A percentile compares a stretch with the other conserved stretches of the same genome.
phyloP scores from a whole-genome alignment of 768 basidiomycete species.

The Boletus rex-veris region DNA sequence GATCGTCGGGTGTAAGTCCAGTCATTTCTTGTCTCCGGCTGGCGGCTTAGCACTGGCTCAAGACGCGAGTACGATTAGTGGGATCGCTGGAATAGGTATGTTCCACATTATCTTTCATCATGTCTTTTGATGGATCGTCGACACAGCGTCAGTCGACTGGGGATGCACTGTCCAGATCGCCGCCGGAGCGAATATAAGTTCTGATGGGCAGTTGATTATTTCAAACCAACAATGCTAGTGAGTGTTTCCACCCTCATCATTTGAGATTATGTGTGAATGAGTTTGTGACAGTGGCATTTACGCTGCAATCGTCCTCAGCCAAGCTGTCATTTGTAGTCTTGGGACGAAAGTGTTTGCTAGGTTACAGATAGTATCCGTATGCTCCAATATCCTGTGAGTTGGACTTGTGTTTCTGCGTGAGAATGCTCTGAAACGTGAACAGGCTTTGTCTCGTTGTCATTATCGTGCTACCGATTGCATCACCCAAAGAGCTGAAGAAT shows the following conservation, averaged over 20 bases:
- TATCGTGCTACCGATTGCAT: conserved; percentile 62
- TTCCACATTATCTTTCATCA: too few relatives aligned
- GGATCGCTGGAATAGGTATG: background rate
- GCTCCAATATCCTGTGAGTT: too few relatives aligned
- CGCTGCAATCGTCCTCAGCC: conserved; percentile 54
- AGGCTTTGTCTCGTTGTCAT: conserved; percentile 35
- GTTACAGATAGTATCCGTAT: too few relatives aligned
- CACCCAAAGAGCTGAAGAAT: conserved; percentile 58
- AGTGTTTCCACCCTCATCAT: too few relatives aligned
- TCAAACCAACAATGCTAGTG: conserved; percentile 24
- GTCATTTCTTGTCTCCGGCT: too few relatives aligned
- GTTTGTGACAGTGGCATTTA: conserved; percentile 55
- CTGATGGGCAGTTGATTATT: too few relatives aligned
- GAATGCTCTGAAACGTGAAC: too few relatives aligned
- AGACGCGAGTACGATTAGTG: background rate
- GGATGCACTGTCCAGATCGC: conserved; percentile 61
- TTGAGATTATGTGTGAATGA: background rate
- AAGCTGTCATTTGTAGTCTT: conserved; percentile 63
- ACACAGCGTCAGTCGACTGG: conserved; percentile 59
- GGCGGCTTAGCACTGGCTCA: too few relatives aligned
- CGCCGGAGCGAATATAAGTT: conserved; percentile 58
- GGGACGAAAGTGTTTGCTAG: conserved; percentile 40
- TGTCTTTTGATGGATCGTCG: background rate
- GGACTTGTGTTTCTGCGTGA: too few relatives aligned
- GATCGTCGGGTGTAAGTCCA: too few relatives aligned